Evolutionary conservation across 208 protist species (phyloP), one percentile per base, ranked within the genome.

Genomic region (Crithidia thermophila): DNA sequence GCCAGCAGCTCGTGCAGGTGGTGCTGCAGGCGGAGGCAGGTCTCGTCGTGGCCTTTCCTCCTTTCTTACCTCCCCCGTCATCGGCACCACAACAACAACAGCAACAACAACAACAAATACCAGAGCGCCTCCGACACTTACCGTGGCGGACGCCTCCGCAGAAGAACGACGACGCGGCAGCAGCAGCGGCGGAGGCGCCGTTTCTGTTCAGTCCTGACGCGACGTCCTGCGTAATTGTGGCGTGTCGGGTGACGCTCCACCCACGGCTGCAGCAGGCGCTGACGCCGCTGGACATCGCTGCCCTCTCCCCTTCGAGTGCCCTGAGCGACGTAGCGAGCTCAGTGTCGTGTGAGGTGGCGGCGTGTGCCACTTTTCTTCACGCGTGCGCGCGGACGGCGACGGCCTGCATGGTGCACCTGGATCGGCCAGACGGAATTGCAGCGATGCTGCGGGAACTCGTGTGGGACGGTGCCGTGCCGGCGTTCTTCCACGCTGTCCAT

Each of bases 401-500:
- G 0, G 81, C 81, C 1, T 20, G 73, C 16, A 84, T 87, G 79
- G 74, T 28, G 8, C 85, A 91, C 59, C 69, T 91, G 27, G 79
- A 91, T 43, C 58, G 47, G 0, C 10, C 27, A 10, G 36, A 74
- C 3, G 78, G 75, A 13, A 10, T 79, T 7, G 37, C 18, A 13
- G 37, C 8, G 31, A 30, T 51, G 31, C 43, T 88, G 63, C 45
- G 70, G 27, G 72, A 75, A 23, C 62, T 87, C 50, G 43, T 82
- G 8, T 88, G 80, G 76, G 63, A 72, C 14, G 66, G 46, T 18
- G 82, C 79, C 6, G 31, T 88, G 21, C 82, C 82, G 3, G 79
- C 82, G 4, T 88, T 47, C 99, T 55, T 89, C 94, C 65, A 99
- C 99, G 94, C 96, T 99, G 20, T 94, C 94, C 81, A 88, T 99